phyloP scores from a whole-genome alignment of 495 filamentous ascomycete genomes.

The Neurospora tetrasperma region DNA sequence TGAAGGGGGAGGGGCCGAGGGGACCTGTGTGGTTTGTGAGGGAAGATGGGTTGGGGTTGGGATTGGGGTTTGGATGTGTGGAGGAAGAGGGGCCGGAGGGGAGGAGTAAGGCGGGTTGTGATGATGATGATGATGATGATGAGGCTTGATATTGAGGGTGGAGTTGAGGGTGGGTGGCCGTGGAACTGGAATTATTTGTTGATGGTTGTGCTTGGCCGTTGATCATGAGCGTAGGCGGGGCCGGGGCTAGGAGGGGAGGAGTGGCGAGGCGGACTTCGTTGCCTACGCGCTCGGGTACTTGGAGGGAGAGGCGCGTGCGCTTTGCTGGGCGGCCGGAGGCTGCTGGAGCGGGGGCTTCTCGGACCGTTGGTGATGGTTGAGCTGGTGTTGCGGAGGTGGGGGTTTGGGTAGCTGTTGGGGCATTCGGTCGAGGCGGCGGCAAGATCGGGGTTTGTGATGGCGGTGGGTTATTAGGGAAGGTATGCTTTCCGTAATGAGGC shows the following conservation, averaged over 20 bases:
- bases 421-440: neutral
- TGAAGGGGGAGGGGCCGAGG: constrained; percentile 7
- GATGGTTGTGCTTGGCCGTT: constrained; percentile 43
- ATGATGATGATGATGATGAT: neutral
- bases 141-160: neutral
- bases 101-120: neutral
- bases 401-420: constrained; percentile 8
- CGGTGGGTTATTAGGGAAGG: constrained; percentile 22
- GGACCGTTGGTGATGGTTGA: constrained; percentile 7
- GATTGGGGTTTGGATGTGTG: neutral
- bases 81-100: neutral
- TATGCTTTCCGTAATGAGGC: constrained; percentile 22
- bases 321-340: constrained; percentile 27
- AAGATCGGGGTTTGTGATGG: constrained; percentile 23
- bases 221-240: constrained; percentile 44
- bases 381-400: constrained; percentile 6
- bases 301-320: constrained; percentile 57
- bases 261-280: constrained; percentile 71
- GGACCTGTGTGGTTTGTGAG: neutral
- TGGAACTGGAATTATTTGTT: constrained; percentile 2
- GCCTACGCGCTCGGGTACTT: constrained; percentile 67
- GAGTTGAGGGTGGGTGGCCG: neutral
- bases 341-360: constrained; percentile 14
- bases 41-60: neutral
- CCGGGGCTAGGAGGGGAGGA: constrained; percentile 37